Evolutionary conservation across 345 rosid species (phyloP).

Genomic region (Salix koriyanagi): DNA sequence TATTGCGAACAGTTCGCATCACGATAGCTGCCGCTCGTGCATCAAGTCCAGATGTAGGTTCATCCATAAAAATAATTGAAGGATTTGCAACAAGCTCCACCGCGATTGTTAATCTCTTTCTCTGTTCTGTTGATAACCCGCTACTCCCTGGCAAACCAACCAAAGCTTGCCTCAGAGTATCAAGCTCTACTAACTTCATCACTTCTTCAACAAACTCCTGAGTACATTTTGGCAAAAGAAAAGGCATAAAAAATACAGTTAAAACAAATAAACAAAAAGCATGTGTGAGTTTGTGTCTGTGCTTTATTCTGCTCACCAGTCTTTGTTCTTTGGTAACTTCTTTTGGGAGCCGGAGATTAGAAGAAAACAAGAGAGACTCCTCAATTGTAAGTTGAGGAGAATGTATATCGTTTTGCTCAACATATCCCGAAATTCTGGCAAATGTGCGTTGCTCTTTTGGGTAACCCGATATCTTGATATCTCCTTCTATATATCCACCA

Average conservation of each 20-base stretch:
- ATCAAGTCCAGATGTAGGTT: constrained; percentile 96
- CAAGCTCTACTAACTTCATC: constrained; percentile 86
- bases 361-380: constrained; percentile 88
- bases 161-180: constrained; percentile 57
- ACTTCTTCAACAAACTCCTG: constrained; percentile 97
- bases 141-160: constrained; percentile 84
- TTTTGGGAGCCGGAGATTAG: constrained; percentile 74
- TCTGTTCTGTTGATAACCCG: constrained; percentile 90
- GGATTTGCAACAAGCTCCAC: constrained; percentile 98
- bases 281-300: not conserved
- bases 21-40: constrained; percentile 97
- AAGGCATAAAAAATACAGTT: not conserved
- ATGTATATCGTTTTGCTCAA: constrained; percentile 94
- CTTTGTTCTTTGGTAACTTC: constrained; percentile 62
- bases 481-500: constrained; percentile 87
- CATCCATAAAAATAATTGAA: constrained; percentile 91
- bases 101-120: constrained; percentile 88
- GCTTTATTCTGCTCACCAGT: constrained; percentile 36
- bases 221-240: constrained; percentile 7
- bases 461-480: constrained; percentile 71
- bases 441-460: constrained; percentile 77
- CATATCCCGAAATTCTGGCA: constrained; percentile 91
- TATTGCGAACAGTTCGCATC: constrained; percentile 90
- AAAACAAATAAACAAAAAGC: constrained; percentile 2
- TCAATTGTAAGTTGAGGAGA: constrained; percentile 95